Evolutionary conservation across 495 filamentous ascomycete species (phyloP).

Genomic region (Penicillium silybi): DNA sequence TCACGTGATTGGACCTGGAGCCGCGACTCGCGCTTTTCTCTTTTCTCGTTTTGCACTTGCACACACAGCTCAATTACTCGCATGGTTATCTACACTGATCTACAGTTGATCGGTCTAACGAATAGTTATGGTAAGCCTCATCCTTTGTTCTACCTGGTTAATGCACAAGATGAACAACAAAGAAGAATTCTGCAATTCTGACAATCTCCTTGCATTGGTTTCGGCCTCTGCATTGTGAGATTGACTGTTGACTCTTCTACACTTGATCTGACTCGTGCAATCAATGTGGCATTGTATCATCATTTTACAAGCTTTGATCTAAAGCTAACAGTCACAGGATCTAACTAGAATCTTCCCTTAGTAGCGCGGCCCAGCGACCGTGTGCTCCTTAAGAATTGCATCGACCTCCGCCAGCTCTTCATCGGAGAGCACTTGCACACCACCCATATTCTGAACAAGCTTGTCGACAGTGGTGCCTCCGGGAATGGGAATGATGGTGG

Average conservation of each 20-base stretch:
- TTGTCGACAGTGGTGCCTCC: conserved; percentile 53
- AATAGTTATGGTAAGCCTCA: neutral
- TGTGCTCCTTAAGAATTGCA: conserved; percentile 33
- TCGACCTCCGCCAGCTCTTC: conserved; percentile 47
- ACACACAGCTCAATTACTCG: neutral
- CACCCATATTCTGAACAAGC: conserved; percentile 43
- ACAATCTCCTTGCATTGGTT: conserved; percentile 40
- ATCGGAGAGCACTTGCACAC: conserved; percentile 31
- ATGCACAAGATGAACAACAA: conserved; percentile 39
- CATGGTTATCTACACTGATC: neutral
- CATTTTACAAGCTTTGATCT: neutral
- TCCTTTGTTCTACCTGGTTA: neutral
- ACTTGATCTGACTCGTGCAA: conserved; percentile 50
- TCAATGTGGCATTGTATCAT: neutral
- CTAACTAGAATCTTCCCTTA: conserved; percentile 4
- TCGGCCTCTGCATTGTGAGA: conserved; percentile 30
- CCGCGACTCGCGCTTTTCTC: neutral
- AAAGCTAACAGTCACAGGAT: conserved; percentile 9
- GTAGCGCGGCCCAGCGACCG: conserved; percentile 39
- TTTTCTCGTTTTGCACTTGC: neutral
- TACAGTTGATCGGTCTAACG: neutral
- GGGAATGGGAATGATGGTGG: conserved; percentile 78
- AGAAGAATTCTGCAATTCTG: conserved; percentile 58
- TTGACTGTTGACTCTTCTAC: conserved; percentile 53
- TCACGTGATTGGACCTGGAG: conserved; percentile 24